Conservation (phyloP, 2,329 filamentous ascomycete species). For the Colletotrichum scovillei region DNA sequence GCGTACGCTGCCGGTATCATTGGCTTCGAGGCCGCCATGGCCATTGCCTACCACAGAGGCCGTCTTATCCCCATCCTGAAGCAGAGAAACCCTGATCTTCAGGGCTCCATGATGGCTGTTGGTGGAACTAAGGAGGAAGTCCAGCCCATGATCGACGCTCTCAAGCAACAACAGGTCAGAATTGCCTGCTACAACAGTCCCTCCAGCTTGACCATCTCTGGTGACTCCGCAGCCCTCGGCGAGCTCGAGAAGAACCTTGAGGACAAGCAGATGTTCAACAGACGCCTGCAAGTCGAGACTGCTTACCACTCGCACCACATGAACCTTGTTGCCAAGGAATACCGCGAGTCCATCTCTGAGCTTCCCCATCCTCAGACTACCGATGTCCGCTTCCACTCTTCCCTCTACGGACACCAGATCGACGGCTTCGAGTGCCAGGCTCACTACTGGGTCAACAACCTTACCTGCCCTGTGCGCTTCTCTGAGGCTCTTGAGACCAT, state of each 20-base stretch:
- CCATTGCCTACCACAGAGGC: conserved; percentile 62
- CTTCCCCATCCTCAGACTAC: conserved; percentile 48
- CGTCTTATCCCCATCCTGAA: conserved; percentile 56
- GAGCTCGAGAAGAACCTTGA: conserved; percentile 48
- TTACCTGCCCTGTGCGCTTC: conserved; percentile 55
- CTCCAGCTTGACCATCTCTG: conserved; percentile 60
- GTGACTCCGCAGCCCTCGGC: conserved; percentile 37
- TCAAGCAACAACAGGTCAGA: conserved; percentile 40
- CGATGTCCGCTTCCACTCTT: conserved; percentile 58
- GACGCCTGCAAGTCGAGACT: conserved; percentile 59
- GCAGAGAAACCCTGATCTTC: conserved; percentile 50
- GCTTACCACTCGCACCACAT: conserved; percentile 68
- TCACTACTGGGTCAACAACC: conserved; percentile 58
- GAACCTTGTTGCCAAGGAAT: conserved; percentile 54
- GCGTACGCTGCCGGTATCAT: conserved; percentile 54
- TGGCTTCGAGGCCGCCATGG: conserved; percentile 56
- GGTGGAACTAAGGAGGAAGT: conserved; percentile 57
- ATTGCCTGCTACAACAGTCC: conserved; percentile 64
- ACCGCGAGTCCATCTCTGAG: conserved; percentile 53
- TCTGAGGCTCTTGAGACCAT: conserved; percentile 55
- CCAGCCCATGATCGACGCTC: conserved; percentile 57
- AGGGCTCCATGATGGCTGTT: conserved; percentile 67
- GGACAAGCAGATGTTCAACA: conserved; percentile 54
- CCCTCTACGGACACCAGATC: conserved; percentile 53
- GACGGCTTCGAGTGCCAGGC: conserved; percentile 45